Percentiles rank a stretch among this genome's conserved stretches.
phyloP scores from a whole-genome alignment of 1,284 basidiomycete species.

The Boletus mariae region DNA sequence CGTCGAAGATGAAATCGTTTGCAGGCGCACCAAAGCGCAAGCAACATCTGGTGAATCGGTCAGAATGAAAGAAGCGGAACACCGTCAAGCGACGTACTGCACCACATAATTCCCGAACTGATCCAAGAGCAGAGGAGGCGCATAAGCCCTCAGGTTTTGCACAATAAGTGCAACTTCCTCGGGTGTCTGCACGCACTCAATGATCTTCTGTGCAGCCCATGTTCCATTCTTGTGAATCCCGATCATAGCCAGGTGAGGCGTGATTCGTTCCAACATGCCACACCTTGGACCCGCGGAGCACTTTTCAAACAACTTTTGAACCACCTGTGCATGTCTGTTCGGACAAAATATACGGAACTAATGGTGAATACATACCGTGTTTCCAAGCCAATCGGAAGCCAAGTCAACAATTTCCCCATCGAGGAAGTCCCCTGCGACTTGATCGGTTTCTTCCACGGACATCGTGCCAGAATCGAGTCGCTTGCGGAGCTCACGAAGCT shows the following conservation, averaged over 20 bases:
- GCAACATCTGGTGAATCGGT: conserved; percentile 61
- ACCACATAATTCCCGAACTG: conserved; percentile 99
- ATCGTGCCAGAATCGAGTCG: conserved; percentile 74
- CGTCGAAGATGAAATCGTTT: conserved; percentile 96
- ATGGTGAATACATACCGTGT: conserved; percentile 65
- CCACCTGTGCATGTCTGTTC: conserved; percentile 49
- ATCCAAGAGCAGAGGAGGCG: conserved; percentile 91
- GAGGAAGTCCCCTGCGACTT: conserved; percentile 84
- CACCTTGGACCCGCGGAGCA: conserved; percentile 77
- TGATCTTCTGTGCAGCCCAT: conserved; percentile 99
- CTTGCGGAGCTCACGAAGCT: conserved; percentile 92
- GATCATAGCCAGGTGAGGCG: conserved; percentile 94
- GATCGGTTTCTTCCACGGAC: conserved; percentile 85
- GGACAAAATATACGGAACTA: conserved; percentile 13
- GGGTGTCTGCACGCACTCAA: conserved; percentile 88
- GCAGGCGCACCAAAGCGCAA: conserved; percentile 86
- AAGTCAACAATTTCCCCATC: conserved; percentile 91
- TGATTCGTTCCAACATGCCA: conserved; percentile 90
- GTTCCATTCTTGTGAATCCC: conserved; percentile 99
- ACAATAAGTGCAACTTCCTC: conserved; percentile 87
- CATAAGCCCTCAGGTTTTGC: conserved; percentile 85
- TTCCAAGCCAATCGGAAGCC: conserved; percentile 98
- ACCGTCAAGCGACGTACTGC: conserved; percentile 55
- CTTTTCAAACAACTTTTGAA: conserved; percentile 96
- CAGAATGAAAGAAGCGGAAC: not conserved